A percentile compares a stretch with the other conserved stretches of the same genome.
Evolutionary conservation across 164 flowering plant species (phyloP).

Genomic region (Houttuynia cordata): DNA sequence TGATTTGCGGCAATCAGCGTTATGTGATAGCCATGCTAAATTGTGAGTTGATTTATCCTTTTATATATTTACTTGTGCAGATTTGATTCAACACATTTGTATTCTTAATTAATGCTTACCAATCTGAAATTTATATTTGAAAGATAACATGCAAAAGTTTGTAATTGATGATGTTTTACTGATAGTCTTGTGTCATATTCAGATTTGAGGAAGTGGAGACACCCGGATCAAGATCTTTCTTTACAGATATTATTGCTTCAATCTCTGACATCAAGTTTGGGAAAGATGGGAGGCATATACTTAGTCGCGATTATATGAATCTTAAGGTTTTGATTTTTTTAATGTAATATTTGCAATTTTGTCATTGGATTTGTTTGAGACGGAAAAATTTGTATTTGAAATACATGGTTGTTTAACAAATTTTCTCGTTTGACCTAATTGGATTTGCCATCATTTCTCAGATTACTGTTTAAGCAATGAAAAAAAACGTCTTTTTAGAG

Average conservation of each 20-base stretch:
- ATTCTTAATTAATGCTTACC: background rate
- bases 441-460: too few relatives aligned
- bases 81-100: background rate
- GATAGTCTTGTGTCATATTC: constrained; percentile 2
- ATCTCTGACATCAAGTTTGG: constrained; percentile 88
- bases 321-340: constrained; percentile 49
- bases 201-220: constrained; percentile 92
- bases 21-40: constrained; percentile 88
- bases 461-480: too few relatives aligned
- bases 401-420: too few relatives aligned
- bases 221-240: constrained; percentile 90
- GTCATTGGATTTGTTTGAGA: too few relatives aligned
- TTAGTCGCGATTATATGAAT: constrained; percentile 95
- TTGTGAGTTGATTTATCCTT: constrained; percentile 41
- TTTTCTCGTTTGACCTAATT: too few relatives aligned
- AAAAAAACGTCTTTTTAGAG: too few relatives aligned
- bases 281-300: constrained; percentile 77
- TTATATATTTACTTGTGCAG: background rate
- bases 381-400: too few relatives aligned
- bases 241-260: constrained; percentile 93
- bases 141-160: too few relatives aligned
- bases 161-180: background rate
- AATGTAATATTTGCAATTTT: background rate
- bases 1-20: constrained; percentile 94
- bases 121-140: background rate